Evolutionary conservation across 2,329 filamentous ascomycete species (phyloP), one percentile per base, ranked within the genome.

Genomic region (Fusarium odoratissimum): DNA sequence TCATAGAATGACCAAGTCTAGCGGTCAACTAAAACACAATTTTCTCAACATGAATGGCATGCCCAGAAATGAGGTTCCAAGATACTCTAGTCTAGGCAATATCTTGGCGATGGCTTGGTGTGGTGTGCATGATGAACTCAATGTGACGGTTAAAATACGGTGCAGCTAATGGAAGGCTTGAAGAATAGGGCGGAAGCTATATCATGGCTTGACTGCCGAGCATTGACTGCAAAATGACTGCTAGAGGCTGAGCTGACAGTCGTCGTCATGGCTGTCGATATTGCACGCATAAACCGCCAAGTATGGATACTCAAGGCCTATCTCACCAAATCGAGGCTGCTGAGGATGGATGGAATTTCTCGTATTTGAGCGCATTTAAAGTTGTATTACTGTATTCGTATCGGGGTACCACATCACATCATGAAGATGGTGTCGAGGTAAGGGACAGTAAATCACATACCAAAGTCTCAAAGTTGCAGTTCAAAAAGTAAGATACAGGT

Each of bases 261-360:
- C 57, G 45, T 69, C 58, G 64, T 69, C 64, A 69, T 64, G 45
- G 48, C 19, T 62, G 41, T 69, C 44, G 44, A 69, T 64, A 69
- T 33, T 37, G 42, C 45, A 16, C 25, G 33, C 40, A 58, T 64
- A 64, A 52, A 64, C 35, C 35, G 58, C 51, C 58, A 57, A 69
- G 58, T 28, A 23, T 28, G 49, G 33, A 37, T 52, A 60, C 59
- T 21, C 28, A 42, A 28, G n/a, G 21, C 13, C 28, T 25, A 25
- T 54, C 49, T 21, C 35, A 52, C 35, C 57, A 33, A 31, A 25
- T 16, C 17, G n/a, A 38, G 31, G 21, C 33, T 49, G 46, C 30
- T 33, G 57, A 54, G 35, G 28, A 28, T 8, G 23, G 46, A 16
- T 25, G 28, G 41, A 44, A 38, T 55, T 68, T 40, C 65, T 69